These are phyloP conservation scores for Umbilicus rupestris DNA, from an alignment of 164 flowering plant genomes.

Conservation along the genomic window DNA sequence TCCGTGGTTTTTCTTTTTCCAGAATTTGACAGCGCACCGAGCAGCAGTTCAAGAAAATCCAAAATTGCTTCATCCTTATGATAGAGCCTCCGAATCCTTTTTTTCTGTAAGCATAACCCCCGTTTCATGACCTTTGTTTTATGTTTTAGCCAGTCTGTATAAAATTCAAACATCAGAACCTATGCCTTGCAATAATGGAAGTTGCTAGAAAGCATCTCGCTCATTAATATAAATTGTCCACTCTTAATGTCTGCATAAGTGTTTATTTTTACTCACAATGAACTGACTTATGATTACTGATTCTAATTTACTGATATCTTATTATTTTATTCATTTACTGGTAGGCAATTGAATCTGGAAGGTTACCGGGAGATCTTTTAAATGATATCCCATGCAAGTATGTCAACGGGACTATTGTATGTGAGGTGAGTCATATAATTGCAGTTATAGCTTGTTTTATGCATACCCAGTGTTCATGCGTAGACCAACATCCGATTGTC, in stretches of 20 bases:
- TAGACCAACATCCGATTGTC: not conserved
- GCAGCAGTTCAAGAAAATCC: conserved; percentile 38
- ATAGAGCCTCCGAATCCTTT: conserved; percentile 70
- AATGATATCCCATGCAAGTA: conserved; percentile 89
- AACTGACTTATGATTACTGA: not conserved
- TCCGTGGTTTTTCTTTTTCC: conserved; percentile 13
- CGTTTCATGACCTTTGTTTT: not conserved
- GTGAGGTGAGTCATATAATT: conserved; percentile 61
- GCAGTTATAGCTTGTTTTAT: not conserved
- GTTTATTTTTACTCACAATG: not conserved
- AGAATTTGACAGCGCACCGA: conserved; percentile 44
- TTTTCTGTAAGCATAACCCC: conserved; percentile 49
- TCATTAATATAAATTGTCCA: not conserved
- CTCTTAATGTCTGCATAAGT: not conserved
- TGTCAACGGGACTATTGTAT: conserved; percentile 52
- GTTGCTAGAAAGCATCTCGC: not conserved
- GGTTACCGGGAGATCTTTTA: conserved; percentile 73
- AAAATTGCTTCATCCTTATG: conserved; percentile 76
- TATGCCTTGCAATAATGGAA: not conserved
- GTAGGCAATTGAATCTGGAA: conserved; percentile 93
- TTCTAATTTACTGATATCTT: not conserved
- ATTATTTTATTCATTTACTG: conserved; percentile 11
- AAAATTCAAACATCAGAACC: not conserved
- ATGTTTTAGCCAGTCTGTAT: not conserved
- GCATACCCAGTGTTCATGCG: not conserved